Conservation (phyloP, 176 grass and related monocot genomes). For the Oropetium thomaeum region DNA sequence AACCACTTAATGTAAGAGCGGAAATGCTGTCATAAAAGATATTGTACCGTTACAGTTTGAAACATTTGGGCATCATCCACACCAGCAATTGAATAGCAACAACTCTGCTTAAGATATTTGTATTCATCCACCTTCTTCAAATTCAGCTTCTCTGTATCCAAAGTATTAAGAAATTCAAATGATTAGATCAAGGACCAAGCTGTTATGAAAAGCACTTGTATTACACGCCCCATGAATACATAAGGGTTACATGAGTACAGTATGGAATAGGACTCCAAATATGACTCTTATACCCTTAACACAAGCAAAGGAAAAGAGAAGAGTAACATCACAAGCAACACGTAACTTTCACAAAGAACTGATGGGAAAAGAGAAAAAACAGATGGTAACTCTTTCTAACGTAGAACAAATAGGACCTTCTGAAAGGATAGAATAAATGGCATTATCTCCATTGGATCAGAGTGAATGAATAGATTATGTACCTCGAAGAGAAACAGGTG, state of each 20-base stretch:
- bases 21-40: constrained; percentile 3
- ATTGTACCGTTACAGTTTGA: constrained; percentile 59
- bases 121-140: constrained; percentile 88
- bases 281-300: too few species aligned
- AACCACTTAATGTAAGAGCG: constrained; percentile 14
- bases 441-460: not conserved
- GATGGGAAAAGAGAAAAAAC: too few species aligned
- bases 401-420: constrained; percentile 9
- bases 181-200: not conserved
- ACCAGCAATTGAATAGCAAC: constrained; percentile 80
- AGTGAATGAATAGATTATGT: constrained; percentile 24
- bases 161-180: constrained; percentile 31
- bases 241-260: too few species aligned
- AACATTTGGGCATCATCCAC: constrained; percentile 98
- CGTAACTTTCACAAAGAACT: too few species aligned
- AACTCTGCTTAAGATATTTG: constrained; percentile 97
- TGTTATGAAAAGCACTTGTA: too few species aligned
- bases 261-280: too few species aligned
- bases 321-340: not conserved
- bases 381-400: constrained; percentile 10
- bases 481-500: constrained; percentile 68
- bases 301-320: constrained; percentile 10
- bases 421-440: constrained; percentile 10
- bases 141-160: constrained; percentile 84
- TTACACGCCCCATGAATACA: too few species aligned